Percentiles rank a stretch among this genome's conserved stretches.
These are phyloP conservation scores for Grifola frondosa DNA, from an alignment of 1,284 basidiomycete species.

Conservation along the genomic window DNA sequence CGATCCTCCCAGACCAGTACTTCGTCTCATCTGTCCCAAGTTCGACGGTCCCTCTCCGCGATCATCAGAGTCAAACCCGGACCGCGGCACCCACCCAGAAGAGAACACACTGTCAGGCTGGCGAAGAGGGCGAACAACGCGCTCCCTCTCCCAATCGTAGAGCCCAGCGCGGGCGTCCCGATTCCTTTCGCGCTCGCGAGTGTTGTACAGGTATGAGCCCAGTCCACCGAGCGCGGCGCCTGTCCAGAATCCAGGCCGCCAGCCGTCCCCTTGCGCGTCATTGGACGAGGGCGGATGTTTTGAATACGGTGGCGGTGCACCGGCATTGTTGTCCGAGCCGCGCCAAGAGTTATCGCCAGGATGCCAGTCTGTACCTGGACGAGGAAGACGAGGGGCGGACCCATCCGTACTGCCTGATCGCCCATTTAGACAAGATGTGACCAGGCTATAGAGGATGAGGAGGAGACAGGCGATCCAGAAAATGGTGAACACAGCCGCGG, in stretches of 20 bases:
- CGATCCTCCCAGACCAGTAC: slow-evolving; percentile 72
- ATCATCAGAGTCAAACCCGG: slow-evolving; percentile 41
- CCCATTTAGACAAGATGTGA: slow-evolving; percentile 50
- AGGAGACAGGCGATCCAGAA: slow-evolving; percentile 55
- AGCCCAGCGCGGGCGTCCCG: slow-evolving; percentile 25
- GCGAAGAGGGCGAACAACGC: slow-evolving; percentile 17
- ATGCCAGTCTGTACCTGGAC: slow-evolving; percentile 38
- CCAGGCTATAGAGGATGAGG: slow-evolving; percentile 55
- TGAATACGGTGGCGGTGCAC: slow-evolving; percentile 80
- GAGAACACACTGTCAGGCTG: slow-evolving; percentile 8
- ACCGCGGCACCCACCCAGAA: slow-evolving; percentile 5
- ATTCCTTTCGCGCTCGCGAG: slow-evolving; percentile 15
- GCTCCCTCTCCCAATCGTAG: slow-evolving; percentile 56
- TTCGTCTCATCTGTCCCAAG: slow-evolving; percentile 62
- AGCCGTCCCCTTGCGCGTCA: slow-evolving; percentile 34
- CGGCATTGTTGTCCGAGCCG: slow-evolving; percentile 33
- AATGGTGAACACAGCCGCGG: slow-evolving; percentile 48
- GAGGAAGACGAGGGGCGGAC: slow-evolving; percentile 32
- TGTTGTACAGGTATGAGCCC: slow-evolving; percentile 56
- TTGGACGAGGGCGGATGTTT: slow-evolving; percentile 36
- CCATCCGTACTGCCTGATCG: slow-evolving; percentile 21
- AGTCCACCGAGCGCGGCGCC: slow-evolving; percentile 71
- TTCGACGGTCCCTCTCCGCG: slow-evolving; percentile 69
- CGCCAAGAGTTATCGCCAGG: no score
- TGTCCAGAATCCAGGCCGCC: slow-evolving; percentile 79